These are phyloP conservation scores for Kuraishia ogatae DNA, from an alignment of 805 yeast species.

Conservation along the genomic window DNA sequence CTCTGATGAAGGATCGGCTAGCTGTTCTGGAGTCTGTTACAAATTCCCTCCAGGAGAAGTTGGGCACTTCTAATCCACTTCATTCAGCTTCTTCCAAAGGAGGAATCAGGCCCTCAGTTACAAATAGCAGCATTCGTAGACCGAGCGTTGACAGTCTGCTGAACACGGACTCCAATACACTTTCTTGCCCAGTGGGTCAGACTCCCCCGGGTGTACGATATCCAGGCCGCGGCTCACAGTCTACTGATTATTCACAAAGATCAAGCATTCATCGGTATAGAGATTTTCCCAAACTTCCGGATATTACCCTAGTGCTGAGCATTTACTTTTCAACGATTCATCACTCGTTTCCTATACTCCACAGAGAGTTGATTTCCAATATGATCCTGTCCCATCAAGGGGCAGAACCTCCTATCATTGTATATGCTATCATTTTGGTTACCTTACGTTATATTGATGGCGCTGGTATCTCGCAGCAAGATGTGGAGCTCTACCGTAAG, in stretches of 20 bases:
- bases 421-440: constrained; percentile 12
- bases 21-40: constrained; percentile 1
- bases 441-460: constrained; percentile 8
- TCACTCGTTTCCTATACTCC: constrained; percentile 7
- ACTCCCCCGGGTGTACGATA: not conserved
- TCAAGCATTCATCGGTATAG: not conserved
- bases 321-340: constrained; percentile 6
- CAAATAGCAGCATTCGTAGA: not conserved
- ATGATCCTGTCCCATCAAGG: not conserved
- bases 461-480: not conserved
- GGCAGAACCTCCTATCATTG: constrained; percentile 1
- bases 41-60: not conserved
- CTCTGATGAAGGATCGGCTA: not conserved
- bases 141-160: not conserved
- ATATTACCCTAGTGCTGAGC: not conserved
- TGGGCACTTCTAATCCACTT: not conserved
- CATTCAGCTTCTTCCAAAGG: not conserved
- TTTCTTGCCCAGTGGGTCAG: not conserved
- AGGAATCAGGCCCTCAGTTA: not conserved
- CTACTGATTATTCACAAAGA: not conserved
- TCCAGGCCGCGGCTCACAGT: not conserved
- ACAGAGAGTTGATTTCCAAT: constrained; percentile 1
- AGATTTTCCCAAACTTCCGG: constrained; percentile 3
- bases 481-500: constrained; percentile 4
- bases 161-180: not conserved